Evolutionary conservation across 768 basidiomycete genomes (phyloP).

Genomic region (Melanogaster broomeanus): DNA sequence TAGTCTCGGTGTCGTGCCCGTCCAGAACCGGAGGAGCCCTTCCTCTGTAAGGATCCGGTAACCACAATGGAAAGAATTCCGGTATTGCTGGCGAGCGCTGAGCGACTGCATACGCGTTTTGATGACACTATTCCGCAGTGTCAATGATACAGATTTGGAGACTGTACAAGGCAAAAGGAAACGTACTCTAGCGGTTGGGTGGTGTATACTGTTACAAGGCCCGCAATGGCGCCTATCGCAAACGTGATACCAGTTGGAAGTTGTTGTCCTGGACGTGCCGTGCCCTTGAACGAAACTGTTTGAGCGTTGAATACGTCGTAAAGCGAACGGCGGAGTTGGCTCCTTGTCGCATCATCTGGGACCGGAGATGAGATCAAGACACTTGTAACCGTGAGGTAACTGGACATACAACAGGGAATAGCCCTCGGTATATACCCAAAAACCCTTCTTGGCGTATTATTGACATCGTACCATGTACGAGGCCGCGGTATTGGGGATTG

Average conservation of each 20-base stretch:
- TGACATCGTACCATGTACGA: slow-evolving; percentile 77
- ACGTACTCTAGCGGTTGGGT: slow-evolving; percentile 84
- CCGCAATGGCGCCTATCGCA: slow-evolving; percentile 91
- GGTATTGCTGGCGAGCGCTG: slow-evolving; percentile 78
- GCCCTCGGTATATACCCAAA: slow-evolving; percentile 81
- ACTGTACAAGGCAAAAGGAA: neutral
- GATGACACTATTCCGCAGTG: slow-evolving; percentile 63
- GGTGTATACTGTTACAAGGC: slow-evolving; percentile 91
- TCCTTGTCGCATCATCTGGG: slow-evolving; percentile 94
- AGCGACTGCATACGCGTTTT: slow-evolving; percentile 99
- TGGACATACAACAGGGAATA: slow-evolving; percentile 85
- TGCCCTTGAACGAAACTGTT: slow-evolving; percentile 91
- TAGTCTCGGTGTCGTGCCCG: slow-evolving; percentile 90
- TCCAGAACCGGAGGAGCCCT: slow-evolving; percentile 92
- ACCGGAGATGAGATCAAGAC: neutral
- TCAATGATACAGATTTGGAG: neutral
- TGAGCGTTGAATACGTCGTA: slow-evolving; percentile 92
- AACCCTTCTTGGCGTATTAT: slow-evolving; percentile 89
- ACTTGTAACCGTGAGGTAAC: neutral
- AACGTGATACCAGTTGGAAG: slow-evolving; percentile 90
- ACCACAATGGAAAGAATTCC: slow-evolving; percentile 94
- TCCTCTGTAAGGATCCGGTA: slow-evolving; percentile 95
- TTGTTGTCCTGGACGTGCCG: slow-evolving; percentile 76
- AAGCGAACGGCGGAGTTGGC: slow-evolving; percentile 97
- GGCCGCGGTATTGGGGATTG: slow-evolving; percentile 81